phyloP scores from a whole-genome alignment of 2,329 filamentous ascomycete species.

The Lecanoromycetidae sp. region DNA sequence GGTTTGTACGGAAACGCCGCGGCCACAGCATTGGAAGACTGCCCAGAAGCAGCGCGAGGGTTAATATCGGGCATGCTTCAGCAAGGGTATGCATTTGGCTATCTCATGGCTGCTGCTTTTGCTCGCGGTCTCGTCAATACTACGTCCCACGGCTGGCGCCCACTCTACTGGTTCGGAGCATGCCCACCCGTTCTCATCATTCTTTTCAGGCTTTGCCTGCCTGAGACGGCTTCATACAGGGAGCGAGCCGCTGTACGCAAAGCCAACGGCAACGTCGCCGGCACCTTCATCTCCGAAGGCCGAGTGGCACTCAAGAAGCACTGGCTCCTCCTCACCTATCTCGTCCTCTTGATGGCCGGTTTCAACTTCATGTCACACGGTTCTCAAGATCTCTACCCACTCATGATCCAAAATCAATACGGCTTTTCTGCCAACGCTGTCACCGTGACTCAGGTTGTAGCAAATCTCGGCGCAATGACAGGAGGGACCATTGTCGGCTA shows the following conservation, averaged over 20 bases:
- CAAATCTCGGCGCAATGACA: conserved; percentile 57
- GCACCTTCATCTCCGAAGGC: conserved; percentile 62
- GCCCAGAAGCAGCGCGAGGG: conserved; percentile 45
- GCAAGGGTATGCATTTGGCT: conserved; percentile 53
- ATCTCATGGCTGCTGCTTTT: conserved; percentile 48
- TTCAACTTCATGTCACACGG: conserved; percentile 89
- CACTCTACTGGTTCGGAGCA: conserved; percentile 81
- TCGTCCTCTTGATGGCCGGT: conserved; percentile 77
- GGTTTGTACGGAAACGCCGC: conserved; percentile 51
- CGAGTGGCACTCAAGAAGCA: conserved; percentile 66
- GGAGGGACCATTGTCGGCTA: conserved; percentile 59
- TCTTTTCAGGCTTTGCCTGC: conserved; percentile 60
- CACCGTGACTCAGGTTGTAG: conserved; percentile 60
- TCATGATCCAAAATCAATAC: conserved; percentile 48
- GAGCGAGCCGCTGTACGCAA: conserved; percentile 54
- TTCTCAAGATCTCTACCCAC: conserved; percentile 53
- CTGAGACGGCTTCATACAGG: conserved; percentile 64
- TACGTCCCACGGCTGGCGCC: conserved; percentile 68
- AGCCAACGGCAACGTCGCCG: conserved; percentile 47
- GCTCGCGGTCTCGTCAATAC: conserved; percentile 46
- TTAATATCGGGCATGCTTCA: conserved; percentile 51
- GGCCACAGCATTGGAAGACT: conserved; percentile 51
- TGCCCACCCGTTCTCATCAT: conserved; percentile 72
- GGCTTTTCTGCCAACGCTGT: conserved; percentile 44
- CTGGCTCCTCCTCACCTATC: conserved; percentile 68